phyloP scores from a whole-genome alignment of 1,284 basidiomycete genomes.

The Cystobasidiaceae sp. region DNA sequence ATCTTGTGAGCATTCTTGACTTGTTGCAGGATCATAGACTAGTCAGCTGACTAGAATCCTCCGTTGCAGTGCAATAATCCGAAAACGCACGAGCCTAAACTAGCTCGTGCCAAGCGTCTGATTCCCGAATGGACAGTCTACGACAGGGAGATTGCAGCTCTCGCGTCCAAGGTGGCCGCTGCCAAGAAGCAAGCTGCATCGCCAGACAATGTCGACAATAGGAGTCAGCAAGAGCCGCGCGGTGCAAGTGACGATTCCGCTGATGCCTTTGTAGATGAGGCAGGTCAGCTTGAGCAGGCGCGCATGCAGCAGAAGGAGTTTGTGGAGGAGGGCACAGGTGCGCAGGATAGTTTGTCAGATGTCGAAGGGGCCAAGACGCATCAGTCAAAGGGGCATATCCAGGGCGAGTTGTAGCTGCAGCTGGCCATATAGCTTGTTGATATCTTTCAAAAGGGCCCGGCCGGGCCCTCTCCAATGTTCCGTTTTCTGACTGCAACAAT shows the following conservation, averaged over 20 bases:
- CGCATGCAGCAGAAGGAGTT: conserved; percentile 30
- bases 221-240: background rate
- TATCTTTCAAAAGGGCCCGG: background rate
- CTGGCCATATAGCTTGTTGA: background rate
- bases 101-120: conserved; percentile 74
- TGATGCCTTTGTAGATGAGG: conserved; percentile 28
- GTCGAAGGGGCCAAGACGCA: background rate
- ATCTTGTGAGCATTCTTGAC: conserved; percentile 70
- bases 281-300: conserved; percentile 25
- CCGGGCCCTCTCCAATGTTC: no score
- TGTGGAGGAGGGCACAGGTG: conserved; percentile 28
- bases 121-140: conserved; percentile 98
- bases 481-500: no score
- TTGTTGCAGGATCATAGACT: background rate
- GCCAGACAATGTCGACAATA: background rate
- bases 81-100: conserved; percentile 70
- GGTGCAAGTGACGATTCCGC: background rate
- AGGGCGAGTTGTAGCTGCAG: background rate
- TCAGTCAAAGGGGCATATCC: background rate
- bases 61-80: conserved; percentile 44
- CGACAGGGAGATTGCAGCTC: conserved; percentile 54
- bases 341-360: background rate
- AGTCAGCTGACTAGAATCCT: conserved; percentile 17
- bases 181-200: background rate
- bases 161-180: conserved; percentile 43